phyloP scores from a whole-genome alignment of 1,284 basidiomycete species.

The Ganoderma resinaceum region DNA sequence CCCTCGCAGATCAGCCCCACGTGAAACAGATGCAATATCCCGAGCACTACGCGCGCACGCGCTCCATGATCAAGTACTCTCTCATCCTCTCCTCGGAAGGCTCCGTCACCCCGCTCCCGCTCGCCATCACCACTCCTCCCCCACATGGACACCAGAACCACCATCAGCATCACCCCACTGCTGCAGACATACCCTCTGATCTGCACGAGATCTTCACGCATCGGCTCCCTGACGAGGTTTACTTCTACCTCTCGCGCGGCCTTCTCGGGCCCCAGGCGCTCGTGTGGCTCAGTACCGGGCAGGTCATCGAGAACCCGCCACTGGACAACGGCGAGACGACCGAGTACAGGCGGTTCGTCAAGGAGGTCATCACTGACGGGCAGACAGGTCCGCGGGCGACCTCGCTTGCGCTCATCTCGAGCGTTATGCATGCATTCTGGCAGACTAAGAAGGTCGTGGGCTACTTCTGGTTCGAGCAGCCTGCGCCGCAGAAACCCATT shows the following conservation, averaged over 20 bases:
- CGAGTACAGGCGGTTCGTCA: conserved; percentile 94
- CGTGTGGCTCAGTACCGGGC: conserved; percentile 88
- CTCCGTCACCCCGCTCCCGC: conserved; percentile 85
- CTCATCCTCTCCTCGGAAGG: conserved; percentile 94
- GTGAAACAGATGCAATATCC: conserved; percentile 80
- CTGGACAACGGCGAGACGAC: conserved; percentile 94
- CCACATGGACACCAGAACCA: conserved; percentile 58
- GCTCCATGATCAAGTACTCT: conserved; percentile 93
- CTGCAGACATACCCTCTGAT: conserved; percentile 89
- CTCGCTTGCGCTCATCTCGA: conserved; percentile 84
- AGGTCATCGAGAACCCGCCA: conserved; percentile 89
- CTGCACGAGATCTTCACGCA: conserved; percentile 96
- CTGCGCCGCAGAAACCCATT: conserved; percentile 57
- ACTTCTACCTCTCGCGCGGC: conserved; percentile 95
- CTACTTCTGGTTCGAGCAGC: conserved; percentile 80
- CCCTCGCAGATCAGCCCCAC: conserved; percentile 79
- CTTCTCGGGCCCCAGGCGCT: conserved; percentile 88
- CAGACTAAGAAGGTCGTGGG: conserved; percentile 73
- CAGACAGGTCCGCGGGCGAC: conserved; percentile 93
- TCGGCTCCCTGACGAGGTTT: conserved; percentile 95
- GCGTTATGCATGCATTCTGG: conserved; percentile 84
- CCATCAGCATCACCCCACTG: conserved; percentile 74
- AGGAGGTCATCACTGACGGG: conserved; percentile 94
- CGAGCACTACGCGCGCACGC: conserved; percentile 90
- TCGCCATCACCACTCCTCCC: conserved; percentile 68